Evolutionary conservation across 1,139 yeast genomes (phyloP).

Genomic region (Sugiyamaella paludigena): DNA sequence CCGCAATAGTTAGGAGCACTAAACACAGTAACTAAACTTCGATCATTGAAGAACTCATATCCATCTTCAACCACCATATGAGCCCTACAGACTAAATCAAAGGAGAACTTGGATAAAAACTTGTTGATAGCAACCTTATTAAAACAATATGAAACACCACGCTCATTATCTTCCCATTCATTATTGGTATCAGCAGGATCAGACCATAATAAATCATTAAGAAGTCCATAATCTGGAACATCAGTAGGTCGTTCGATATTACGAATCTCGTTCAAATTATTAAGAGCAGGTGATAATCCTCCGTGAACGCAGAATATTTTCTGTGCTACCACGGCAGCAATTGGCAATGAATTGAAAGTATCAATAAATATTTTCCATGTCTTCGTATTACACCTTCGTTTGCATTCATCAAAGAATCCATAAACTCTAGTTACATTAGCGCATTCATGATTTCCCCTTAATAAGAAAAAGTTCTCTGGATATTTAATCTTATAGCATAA

Average conservation of each 20-base stretch:
- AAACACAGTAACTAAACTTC: conserved; percentile 90
- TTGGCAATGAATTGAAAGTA: conserved; percentile 89
- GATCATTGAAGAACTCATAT: conserved; percentile 91
- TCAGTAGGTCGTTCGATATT: conserved; percentile 93
- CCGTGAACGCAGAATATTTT: conserved; percentile 98
- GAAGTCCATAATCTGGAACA: conserved; percentile 92
- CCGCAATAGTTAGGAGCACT: conserved; percentile 98
- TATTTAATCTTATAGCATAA: conserved; percentile 91
- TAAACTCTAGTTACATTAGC: conserved; percentile 94
- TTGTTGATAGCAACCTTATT: conserved; percentile 90
- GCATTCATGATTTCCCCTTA: conserved; percentile 96
- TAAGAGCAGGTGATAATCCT: conserved; percentile 87
- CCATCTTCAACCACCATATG: conserved; percentile 99
- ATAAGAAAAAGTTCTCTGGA: conserved; percentile 89
- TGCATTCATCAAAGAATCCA: conserved; percentile 97
- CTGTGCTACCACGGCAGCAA: conserved; percentile 94
- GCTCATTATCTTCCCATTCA: conserved; percentile 98
- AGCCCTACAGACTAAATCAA: conserved; percentile 93
- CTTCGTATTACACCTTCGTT: conserved; percentile 85
- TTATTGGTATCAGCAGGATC: conserved; percentile 94
- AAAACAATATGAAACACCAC: conserved; percentile 97
- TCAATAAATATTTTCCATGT: conserved; percentile 94
- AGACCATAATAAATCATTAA: conserved; percentile 91
- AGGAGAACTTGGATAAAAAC: conserved; percentile 80
- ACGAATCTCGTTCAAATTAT: conserved; percentile 87